A percentile compares a stretch with the other conserved stretches of the same genome.
Conservation (phyloP, 805 yeast genomes). For the Myxozyma udenii region DNA sequence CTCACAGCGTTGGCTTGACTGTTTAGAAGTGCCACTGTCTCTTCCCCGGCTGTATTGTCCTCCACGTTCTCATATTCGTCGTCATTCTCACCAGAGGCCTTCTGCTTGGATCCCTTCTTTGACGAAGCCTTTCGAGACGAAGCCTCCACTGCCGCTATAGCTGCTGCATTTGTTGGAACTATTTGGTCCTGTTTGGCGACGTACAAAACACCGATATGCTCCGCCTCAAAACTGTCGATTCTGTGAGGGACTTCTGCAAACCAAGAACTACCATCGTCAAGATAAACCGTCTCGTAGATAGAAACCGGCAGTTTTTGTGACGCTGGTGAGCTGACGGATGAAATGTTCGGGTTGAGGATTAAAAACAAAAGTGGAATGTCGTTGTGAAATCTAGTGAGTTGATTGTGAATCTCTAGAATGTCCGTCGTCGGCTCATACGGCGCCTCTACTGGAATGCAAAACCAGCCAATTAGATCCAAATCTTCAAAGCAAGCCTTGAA, state of each 20-base stretch:
- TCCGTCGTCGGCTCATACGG: slow-evolving; percentile 30
- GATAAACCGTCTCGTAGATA: slow-evolving; percentile 21
- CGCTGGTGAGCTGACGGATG: background rate
- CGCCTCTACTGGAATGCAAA: slow-evolving; percentile 29
- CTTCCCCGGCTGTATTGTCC: slow-evolving; percentile 8
- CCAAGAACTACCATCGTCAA: slow-evolving; percentile 15
- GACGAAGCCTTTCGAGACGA: background rate
- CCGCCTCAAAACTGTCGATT: slow-evolving; percentile 26
- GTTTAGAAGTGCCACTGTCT: slow-evolving; percentile 21
- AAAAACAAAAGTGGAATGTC: slow-evolving; percentile 26
- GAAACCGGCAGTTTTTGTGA: slow-evolving; percentile 19
- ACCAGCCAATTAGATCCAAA: slow-evolving; percentile 39
- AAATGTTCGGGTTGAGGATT: slow-evolving; percentile 13
- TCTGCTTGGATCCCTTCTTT: background rate
- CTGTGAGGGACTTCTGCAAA: slow-evolving; percentile 23
- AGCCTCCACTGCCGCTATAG: background rate
- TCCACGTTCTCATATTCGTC: background rate
- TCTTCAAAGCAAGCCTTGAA: slow-evolving; percentile 36
- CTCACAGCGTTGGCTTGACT: slow-evolving; percentile 33
- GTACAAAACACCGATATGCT: slow-evolving; percentile 27
- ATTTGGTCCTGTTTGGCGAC: slow-evolving; percentile 25
- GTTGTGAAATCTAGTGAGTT: slow-evolving; percentile 21
- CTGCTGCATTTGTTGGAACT: slow-evolving; percentile 1
- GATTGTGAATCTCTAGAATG: slow-evolving; percentile 18
- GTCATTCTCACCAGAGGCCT: background rate